A percentile compares a stretch with the other conserved stretches of the same genome.
Evolutionary conservation across 176 grass and related monocot species (phyloP).

Genomic region (Elymus sibiricus): DNA sequence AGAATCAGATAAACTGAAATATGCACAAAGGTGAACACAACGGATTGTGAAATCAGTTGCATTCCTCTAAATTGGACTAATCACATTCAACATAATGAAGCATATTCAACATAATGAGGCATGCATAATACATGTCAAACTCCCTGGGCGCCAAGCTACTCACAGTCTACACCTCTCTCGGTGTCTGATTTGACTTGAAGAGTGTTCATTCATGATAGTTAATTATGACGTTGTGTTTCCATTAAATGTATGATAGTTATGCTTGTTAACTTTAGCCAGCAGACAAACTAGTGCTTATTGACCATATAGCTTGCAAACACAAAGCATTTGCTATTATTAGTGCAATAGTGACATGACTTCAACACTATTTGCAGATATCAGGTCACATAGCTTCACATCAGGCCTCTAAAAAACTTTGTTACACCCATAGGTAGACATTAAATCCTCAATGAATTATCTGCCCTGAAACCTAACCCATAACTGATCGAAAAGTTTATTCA

Average conservation of each 20-base stretch:
- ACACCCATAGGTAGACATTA: neutral
- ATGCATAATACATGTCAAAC: neutral
- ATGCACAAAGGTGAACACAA: neutral
- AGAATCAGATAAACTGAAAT: conserved; percentile 7
- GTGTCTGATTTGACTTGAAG: neutral
- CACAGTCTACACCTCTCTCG: neutral
- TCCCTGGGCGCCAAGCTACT: neutral
- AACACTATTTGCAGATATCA: neutral
- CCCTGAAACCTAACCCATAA: neutral
- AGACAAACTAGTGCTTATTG: neutral
- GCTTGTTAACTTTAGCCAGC: neutral
- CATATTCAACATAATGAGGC: neutral
- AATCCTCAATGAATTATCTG: neutral
- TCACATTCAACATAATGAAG: neutral
- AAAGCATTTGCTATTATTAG: neutral
- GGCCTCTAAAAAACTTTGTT: neutral
- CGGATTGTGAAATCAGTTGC: neutral
- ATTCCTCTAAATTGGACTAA: neutral
- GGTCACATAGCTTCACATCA: neutral
- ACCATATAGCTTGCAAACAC: neutral
- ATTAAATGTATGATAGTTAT: too few species aligned
- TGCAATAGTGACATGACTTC: neutral
- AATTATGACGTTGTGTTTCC: too few species aligned
- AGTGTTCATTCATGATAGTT: neutral
- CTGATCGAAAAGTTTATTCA: neutral